A percentile compares a stretch with the other conserved stretches of the same genome.
phyloP scores from a whole-genome alignment of 2,329 filamentous ascomycete genomes.

The Neopestalotiopsis sp. region DNA sequence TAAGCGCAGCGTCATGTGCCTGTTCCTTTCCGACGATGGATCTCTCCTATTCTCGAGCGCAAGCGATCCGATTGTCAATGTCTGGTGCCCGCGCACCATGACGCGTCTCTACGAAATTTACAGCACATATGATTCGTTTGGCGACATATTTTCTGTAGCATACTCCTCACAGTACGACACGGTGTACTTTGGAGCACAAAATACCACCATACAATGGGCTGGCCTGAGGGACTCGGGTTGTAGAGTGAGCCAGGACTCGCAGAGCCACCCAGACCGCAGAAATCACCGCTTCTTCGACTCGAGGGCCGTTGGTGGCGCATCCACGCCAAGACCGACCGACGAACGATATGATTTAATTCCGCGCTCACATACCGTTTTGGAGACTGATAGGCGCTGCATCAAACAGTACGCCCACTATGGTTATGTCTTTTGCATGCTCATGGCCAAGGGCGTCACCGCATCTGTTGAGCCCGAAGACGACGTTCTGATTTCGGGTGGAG shows the following conservation, averaged over 20 bases:
- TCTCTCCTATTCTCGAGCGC: conserved; percentile 88
- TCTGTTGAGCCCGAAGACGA: conserved; percentile 77
- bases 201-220: conserved; percentile 95
- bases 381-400: conserved; percentile 82
- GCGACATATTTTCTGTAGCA: conserved; percentile 93
- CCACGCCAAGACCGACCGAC: conserved; percentile 74
- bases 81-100: conserved; percentile 84
- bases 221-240: conserved; percentile 69
- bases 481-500: conserved; percentile 86
- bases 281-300: conserved; percentile 95
- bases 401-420: conserved; percentile 92
- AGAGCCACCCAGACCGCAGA: conserved; percentile 75
- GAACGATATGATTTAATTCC: conserved; percentile 62
- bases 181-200: conserved; percentile 91
- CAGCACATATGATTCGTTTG: conserved; percentile 87
- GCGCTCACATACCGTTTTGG: conserved; percentile 64
- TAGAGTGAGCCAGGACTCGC: conserved; percentile 65
- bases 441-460: conserved; percentile 72
- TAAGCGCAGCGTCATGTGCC: conserved; percentile 85
- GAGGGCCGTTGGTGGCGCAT: conserved; percentile 79
- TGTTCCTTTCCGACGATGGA: conserved; percentile 79
- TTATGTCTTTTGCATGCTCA: conserved; percentile 95
- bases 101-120: conserved; percentile 86
- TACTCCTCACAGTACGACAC: conserved; percentile 83
- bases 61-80: conserved; percentile 91